Evolutionary conservation across 2,329 filamentous ascomycete species (phyloP).

Genomic region (Paracoccidioides lutzii): DNA sequence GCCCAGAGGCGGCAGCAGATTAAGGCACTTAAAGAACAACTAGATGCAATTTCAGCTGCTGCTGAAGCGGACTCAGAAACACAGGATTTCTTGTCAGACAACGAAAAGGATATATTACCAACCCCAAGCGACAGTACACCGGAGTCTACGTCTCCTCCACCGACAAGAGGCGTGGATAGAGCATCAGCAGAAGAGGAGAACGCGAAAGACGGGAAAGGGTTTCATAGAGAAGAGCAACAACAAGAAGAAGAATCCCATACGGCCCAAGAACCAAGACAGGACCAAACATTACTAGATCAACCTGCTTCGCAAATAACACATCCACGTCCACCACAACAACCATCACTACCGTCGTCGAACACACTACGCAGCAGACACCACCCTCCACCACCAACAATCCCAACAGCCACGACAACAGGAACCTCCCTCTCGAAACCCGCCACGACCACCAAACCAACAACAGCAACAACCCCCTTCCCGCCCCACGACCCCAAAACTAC

Average conservation of each 20-base stretch:
- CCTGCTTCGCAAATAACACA: neutral
- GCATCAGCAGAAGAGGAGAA: conserved; percentile 3
- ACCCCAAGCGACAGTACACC: conserved; percentile 16
- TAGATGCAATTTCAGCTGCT: conserved; percentile 22
- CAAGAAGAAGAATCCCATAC: neutral
- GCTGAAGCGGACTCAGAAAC: conserved; percentile 10
- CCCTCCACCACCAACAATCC: conserved; percentile 14
- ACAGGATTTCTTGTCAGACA: conserved; percentile 11
- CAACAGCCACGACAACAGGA: conserved; percentile 11
- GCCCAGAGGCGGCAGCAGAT: conserved; percentile 25
- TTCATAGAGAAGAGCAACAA: neutral
- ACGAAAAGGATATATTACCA: conserved; percentile 16
- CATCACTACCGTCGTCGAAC: conserved; percentile 9
- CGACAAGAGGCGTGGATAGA: neutral
- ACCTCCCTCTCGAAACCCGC: conserved; percentile 12
- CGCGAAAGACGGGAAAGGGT: conserved; percentile 1
- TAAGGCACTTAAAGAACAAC: conserved; percentile 20
- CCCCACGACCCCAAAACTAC: conserved; percentile 32
- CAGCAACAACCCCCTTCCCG: conserved; percentile 36
- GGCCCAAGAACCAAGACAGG: conserved; percentile 6
- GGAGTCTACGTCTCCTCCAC: conserved; percentile 2
- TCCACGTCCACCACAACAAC: neutral
- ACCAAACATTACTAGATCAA: neutral
- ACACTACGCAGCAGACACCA: conserved; percentile 18
- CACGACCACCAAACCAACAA: conserved; percentile 26